These are phyloP conservation scores for Termitomyces sp. DNA, from an alignment of 768 basidiomycete species.

Conservation along the genomic window DNA sequence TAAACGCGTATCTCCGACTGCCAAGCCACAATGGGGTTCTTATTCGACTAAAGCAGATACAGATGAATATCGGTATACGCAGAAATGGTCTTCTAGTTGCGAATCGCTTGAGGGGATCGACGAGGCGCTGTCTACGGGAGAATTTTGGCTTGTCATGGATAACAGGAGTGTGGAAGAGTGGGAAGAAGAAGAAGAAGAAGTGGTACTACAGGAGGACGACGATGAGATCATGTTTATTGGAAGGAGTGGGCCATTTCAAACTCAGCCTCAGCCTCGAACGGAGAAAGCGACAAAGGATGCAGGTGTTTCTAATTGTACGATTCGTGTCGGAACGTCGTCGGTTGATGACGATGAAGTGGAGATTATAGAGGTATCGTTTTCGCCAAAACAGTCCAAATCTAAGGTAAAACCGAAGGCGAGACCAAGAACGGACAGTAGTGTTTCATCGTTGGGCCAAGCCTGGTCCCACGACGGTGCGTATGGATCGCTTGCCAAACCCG, in stretches of 20 bases:
- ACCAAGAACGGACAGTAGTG: neutral
- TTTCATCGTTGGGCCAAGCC: neutral
- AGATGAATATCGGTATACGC: neutral
- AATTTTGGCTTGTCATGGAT: neutral
- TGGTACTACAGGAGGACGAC: neutral
- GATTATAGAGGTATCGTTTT: neutral
- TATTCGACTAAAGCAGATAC: neutral
- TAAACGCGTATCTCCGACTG: neutral
- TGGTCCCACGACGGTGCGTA: no score
- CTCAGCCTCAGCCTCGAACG: neutral
- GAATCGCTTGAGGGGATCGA: neutral
- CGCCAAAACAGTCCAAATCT: neutral
- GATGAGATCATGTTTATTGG: conserved; percentile 6
- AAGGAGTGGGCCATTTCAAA: neutral
- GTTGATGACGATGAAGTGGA: neutral
- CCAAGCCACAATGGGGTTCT: neutral
- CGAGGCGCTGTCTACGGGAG: neutral
- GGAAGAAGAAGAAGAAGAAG: neutral
- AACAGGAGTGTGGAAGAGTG: neutral
- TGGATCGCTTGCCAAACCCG: no score
- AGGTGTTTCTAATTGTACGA: neutral
- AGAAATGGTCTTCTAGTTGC: neutral
- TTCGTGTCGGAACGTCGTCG: neutral
- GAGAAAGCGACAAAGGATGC: neutral
- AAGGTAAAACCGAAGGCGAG: neutral